A percentile compares a stretch with the other conserved stretches of the same genome.
phyloP scores from a whole-genome alignment of 148 eudicot species.

The Talinum fruticosum region DNA sequence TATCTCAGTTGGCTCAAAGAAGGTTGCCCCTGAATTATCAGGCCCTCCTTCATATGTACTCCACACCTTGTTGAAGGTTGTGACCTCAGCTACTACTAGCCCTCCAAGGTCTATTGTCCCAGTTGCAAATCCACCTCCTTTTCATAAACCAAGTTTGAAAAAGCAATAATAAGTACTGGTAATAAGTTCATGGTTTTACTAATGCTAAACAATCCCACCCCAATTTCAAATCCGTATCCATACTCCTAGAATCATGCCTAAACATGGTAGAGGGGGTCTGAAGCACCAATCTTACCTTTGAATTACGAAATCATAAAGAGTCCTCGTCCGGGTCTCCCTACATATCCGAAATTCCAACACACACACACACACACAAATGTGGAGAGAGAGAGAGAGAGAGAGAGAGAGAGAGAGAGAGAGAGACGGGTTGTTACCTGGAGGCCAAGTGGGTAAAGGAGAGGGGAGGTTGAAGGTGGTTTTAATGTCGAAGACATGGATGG shows the following conservation, averaged over 20 bases:
- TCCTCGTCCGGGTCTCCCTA: too few relatives aligned
- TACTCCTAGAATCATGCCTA: too few relatives aligned
- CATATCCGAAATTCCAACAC: too few relatives aligned
- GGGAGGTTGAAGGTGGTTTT: constrained; percentile 26
- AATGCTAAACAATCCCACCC: too few relatives aligned
- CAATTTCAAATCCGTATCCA: too few relatives aligned
- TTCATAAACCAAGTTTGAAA: neutral
- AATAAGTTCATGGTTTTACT: too few relatives aligned
- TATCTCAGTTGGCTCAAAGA: constrained; percentile 37
- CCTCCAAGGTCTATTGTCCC: constrained; percentile 43
- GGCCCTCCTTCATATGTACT: constrained; percentile 37
- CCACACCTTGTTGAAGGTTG: constrained; percentile 38
- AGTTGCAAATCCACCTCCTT: constrained; percentile 37
- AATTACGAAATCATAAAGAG: too few relatives aligned
- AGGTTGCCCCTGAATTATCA: constrained; percentile 28
- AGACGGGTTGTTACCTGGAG: constrained; percentile 22
- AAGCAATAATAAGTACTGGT: neutral
- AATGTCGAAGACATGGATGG: too few relatives aligned
- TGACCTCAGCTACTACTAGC: constrained; percentile 24
- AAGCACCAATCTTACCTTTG: too few relatives aligned
- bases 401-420: neutral
- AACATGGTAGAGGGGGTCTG: too few relatives aligned
- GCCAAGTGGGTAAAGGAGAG: constrained; percentile 34
- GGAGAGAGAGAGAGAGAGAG: neutral
- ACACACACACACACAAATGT: too few relatives aligned